phyloP scores from a whole-genome alignment of 352 stramenopile genomes.

The Phytopythium oedochilum region DNA sequence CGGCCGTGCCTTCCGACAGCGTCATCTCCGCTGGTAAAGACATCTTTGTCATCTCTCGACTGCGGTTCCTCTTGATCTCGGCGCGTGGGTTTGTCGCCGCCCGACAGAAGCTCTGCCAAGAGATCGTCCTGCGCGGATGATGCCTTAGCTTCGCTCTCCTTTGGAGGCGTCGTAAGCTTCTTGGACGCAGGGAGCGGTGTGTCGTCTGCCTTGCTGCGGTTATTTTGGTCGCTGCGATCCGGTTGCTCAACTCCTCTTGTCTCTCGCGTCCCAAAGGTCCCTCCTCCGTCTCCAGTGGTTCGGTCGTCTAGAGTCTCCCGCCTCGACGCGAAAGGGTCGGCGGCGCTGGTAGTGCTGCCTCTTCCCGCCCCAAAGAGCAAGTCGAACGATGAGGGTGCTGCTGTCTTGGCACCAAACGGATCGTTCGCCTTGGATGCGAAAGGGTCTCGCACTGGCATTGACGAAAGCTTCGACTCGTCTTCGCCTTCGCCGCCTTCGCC shows the following conservation, averaged over 20 bases:
- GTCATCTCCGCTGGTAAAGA: not conserved
- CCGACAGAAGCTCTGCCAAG: constrained; percentile 20
- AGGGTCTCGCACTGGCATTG: not conserved
- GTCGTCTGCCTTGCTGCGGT: not conserved
- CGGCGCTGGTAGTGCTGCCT: not conserved
- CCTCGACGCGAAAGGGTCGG: not conserved
- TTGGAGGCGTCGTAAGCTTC: not conserved
- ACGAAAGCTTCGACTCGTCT: not conserved
- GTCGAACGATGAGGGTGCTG: not conserved
- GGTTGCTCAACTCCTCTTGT: not conserved
- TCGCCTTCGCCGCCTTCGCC: not conserved
- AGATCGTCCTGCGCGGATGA: constrained; percentile 33
- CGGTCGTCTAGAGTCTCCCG: not conserved
- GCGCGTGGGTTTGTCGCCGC: constrained; percentile 1
- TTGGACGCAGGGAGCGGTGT: not conserved
- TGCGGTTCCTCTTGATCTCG: not conserved
- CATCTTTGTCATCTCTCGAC: not conserved
- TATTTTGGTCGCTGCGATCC: not conserved
- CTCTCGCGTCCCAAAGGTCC: not conserved
- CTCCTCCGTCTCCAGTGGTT: not conserved
- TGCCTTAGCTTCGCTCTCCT: not conserved
- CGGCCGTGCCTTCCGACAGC: not conserved
- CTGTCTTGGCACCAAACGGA: not conserved
- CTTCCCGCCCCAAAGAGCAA: constrained; percentile 10
- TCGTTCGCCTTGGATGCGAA: constrained; percentile 1